Evolutionary conservation across 495 filamentous ascomycete species (phyloP), one percentile per base, ranked within the genome.

Genomic region (Penicillium silybi): DNA sequence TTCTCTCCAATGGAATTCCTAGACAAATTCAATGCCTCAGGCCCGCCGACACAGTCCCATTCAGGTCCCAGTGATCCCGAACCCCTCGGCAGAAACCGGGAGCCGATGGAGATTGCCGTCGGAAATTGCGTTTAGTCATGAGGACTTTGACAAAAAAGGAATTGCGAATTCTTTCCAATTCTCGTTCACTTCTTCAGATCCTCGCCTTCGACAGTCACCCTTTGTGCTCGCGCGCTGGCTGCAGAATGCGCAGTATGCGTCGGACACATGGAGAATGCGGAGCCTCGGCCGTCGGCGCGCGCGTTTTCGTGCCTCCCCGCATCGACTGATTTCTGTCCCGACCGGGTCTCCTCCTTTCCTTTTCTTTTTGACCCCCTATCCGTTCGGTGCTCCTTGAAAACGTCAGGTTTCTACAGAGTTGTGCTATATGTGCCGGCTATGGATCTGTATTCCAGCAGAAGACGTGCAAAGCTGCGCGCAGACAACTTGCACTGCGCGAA

Each of bases 81-180:
- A 50, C 32, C 34, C 41, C 45, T 66, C 67, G 67, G 65, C 55
- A n/a, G 52, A 65, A 63, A 52, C 58, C 65, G 66, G 66, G 59
- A 53, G 16, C 41, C 45, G 45, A 35, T 35, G 48, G 49, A 26
- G n/a, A 49, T 35, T 29, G 39, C 22, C 44, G 43, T 26, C 59
- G 57, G 62, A 54, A 56, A 60, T 55, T 56, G 55, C 43, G 44
- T 57, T 64, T 56, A 48, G 54, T 50, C 46, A 48, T 29, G 11
- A 13, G 29, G 11, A 32, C 29, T 32, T 32, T 13, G 8, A 8
- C 29, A 13, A 32, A 32, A 32, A 32, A 13, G 0, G 0, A 32
- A 32, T 32, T 32, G 25, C 29, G 13, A 32, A 13, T 10, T 32
- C 29, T 11, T 32, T 32, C 29, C 29, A 32, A 32, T 32, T 15